Base-by-base conservation (phyloP, 129 eudicot species). In the Centaurea solstitialis region DNA sequence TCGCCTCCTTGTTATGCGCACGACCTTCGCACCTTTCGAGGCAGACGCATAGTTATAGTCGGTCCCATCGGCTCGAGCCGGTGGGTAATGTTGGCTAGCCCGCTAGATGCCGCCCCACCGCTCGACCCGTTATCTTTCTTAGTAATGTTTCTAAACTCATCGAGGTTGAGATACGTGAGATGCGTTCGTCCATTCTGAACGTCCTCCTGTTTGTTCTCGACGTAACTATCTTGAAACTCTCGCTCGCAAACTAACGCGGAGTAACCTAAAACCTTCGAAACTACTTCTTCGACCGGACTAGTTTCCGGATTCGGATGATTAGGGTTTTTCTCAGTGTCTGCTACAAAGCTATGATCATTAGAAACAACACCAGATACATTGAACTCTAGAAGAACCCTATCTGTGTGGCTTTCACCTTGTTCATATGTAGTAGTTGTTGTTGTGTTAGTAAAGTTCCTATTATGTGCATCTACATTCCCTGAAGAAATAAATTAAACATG, bases 51-150 rank as follows among this genome's bases (percentile, higher is more conserved):
- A 95, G 79, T 95, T 95, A 84, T 90, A 93, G 7, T 90, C 84
- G 1, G 94, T 91, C 20, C 99, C 99, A 82, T 95, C 99, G 9
- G 93, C 79, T 95, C 98, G 18, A 95, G 94, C 76, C 99, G 79
- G 73, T 95, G 98, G n/a, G 98, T 87, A 24, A 95, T 89, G 87
- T 95, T 95, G 21, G 67, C 87, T 64, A 79, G 78, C 83, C 82
- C 88, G 64, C 70, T 84, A 0, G 94, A 80, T 22, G 89, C 0
- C 4, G 37, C 5, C 5, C 37, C 40, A 39, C 79, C 39, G 13
- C 76, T 82, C 35, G 68, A 81, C 15, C 43, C 78, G 18, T 75
- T 84, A 30, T 75, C 92, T 85, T 86, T 87, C 57, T 43, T 80
- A 1, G 93, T 79, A 35, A 72, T 82, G 79, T 87, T 81, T 47